These are phyloP conservation scores for Coprinellus aureogranulatus DNA, from an alignment of 768 basidiomycete species.

Conservation along the genomic window DNA sequence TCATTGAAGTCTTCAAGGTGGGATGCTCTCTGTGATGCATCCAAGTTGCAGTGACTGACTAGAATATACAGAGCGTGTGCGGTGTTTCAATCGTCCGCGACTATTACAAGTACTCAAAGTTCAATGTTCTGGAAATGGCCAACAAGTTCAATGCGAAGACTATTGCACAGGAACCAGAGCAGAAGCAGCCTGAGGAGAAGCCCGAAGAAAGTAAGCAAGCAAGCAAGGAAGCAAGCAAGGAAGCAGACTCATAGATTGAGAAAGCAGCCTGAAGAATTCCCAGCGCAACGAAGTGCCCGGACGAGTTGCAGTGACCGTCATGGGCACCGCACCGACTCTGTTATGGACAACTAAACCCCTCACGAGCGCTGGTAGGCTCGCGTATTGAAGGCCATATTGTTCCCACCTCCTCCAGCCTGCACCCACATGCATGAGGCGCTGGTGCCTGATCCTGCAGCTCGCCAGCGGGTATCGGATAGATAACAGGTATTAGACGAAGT, in stretches of 20 bases:
- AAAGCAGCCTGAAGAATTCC: constrained; percentile 1
- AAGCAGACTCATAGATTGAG: not conserved
- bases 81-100: constrained; percentile 72
- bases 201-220: not conserved
- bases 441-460: too few relatives aligned
- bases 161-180: not conserved
- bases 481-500: too few relatives aligned
- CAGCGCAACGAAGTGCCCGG: too few relatives aligned
- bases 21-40: constrained; percentile 11
- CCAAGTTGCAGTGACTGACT: not conserved
- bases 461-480: too few relatives aligned
- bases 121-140: constrained; percentile 76
- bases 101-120: constrained; percentile 71
- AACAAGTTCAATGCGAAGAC: constrained; percentile 41
- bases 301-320: too few relatives aligned
- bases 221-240: not conserved
- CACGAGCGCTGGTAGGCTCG: too few relatives aligned
- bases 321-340: too few relatives aligned
- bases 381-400: too few relatives aligned
- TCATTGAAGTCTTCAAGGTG: constrained; percentile 87
- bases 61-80: constrained; percentile 57
- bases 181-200: constrained; percentile 11
- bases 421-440: too few relatives aligned
- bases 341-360: too few relatives aligned
- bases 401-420: too few relatives aligned